Conservation (phyloP, 805 yeast species). For the Nematodospora valgi region DNA sequence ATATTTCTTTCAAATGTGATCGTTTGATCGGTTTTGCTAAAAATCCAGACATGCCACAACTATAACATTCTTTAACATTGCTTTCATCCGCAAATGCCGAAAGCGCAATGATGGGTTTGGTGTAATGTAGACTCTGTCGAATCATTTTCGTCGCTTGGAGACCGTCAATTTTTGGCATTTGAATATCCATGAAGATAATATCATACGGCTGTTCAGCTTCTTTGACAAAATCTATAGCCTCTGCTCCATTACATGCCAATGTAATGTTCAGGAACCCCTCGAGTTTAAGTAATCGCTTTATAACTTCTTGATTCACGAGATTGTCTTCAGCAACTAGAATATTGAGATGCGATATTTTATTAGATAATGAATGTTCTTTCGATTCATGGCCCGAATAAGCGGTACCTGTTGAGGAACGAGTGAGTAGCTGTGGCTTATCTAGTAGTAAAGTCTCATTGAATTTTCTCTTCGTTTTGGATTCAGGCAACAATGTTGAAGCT, state of each 20-base stretch:
- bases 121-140: conserved; percentile 56
- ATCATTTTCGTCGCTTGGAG: conserved; percentile 54
- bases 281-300: conserved; percentile 47
- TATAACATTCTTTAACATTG: conserved; percentile 78
- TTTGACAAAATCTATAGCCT: conserved; percentile 25
- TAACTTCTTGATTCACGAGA: conserved; percentile 44
- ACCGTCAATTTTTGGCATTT: conserved; percentile 57
- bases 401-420: conserved; percentile 49
- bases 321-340: conserved; percentile 57
- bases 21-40: conserved; percentile 84
- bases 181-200: conserved; percentile 55
- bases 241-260: conserved; percentile 46
- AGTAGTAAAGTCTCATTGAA: neutral
- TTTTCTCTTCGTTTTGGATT: neutral
- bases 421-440: conserved; percentile 39
- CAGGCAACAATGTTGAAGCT: neutral
- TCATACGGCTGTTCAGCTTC: conserved; percentile 40
- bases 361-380: conserved; percentile 3
- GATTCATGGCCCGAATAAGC: conserved; percentile 27
- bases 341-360: conserved; percentile 33
- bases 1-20: conserved; percentile 57
- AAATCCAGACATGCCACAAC: conserved; percentile 89
- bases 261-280: conserved; percentile 52
- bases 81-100: conserved; percentile 95
- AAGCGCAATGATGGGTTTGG: conserved; percentile 82